A percentile compares a stretch with the other conserved stretches of the same genome.
Conservation (phyloP, 352 stramenopile species). For the Stramenopiles sp. region DNA sequence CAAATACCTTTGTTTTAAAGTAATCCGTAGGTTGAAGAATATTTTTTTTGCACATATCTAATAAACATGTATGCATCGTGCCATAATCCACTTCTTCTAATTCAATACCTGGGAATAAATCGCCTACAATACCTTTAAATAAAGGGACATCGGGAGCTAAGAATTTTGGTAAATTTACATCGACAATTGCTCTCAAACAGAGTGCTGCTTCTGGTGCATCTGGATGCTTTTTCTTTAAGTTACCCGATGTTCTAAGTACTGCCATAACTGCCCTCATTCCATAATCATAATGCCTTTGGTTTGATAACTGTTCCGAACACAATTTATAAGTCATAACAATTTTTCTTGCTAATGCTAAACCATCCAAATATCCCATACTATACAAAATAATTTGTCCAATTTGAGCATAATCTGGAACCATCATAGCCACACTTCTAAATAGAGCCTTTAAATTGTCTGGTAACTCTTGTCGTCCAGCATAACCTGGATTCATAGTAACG, state of each 20-base stretch:
- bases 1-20: conserved; percentile 65
- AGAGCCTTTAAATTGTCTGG: conserved; percentile 79
- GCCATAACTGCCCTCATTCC: conserved; percentile 86
- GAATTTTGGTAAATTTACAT: conserved; percentile 86
- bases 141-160: conserved; percentile 76
- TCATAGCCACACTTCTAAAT: conserved; percentile 86
- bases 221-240: conserved; percentile 73
- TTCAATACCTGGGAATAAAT: conserved; percentile 71
- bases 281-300: conserved; percentile 86
- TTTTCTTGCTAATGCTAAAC: conserved; percentile 69
- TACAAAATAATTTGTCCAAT: conserved; percentile 92
- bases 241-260: conserved; percentile 74
- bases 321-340: conserved; percentile 88
- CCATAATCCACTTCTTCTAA: conserved; percentile 66
- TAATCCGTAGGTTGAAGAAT: conserved; percentile 42
- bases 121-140: conserved; percentile 76
- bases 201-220: conserved; percentile 76
- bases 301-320: conserved; percentile 77
- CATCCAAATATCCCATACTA: conserved; percentile 73
- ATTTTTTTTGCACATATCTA: conserved; percentile 35
- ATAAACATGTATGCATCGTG: conserved; percentile 45
- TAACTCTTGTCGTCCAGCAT: conserved; percentile 74
- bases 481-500: conserved; percentile 87
- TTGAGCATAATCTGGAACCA: conserved; percentile 82
- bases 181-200: conserved; percentile 65